phyloP scores from a whole-genome alignment of 768 basidiomycete genomes.

The Pleurotus eryngii region DNA sequence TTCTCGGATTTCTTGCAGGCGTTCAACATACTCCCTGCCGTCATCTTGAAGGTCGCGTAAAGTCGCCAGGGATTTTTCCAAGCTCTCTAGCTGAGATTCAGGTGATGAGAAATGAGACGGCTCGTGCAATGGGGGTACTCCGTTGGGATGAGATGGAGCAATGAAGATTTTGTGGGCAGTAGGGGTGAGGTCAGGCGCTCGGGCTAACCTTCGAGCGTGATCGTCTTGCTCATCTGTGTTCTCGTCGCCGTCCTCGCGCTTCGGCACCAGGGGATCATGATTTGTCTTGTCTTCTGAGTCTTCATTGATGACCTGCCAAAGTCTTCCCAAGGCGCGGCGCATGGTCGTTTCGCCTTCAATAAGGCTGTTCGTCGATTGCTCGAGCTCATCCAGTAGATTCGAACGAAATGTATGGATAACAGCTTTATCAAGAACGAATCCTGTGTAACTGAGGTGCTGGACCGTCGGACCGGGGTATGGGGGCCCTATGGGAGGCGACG shows the following conservation, averaged over 20 bases:
- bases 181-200: conserved; percentile 66
- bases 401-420: conserved; percentile 84
- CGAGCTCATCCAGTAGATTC: conserved; percentile 71
- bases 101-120: conserved; percentile 62
- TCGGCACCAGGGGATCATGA: conserved; percentile 50
- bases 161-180: conserved; percentile 68
- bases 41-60: conserved; percentile 84
- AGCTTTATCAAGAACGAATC: conserved; percentile 83
- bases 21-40: conserved; percentile 81
- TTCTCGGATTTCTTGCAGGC: conserved; percentile 81
- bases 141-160: conserved; percentile 39
- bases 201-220: conserved; percentile 40
- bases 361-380: conserved; percentile 76
- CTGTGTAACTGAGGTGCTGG: conserved; percentile 74
- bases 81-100: conserved; percentile 61
- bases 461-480: conserved; percentile 69
- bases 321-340: conserved; percentile 68
- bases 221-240: conserved; percentile 41
- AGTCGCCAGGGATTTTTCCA: conserved; percentile 73
- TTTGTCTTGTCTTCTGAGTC: conserved; percentile 43
- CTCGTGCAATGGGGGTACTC: conserved; percentile 47
- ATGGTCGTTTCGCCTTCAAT: conserved; percentile 80
- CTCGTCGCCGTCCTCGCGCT: conserved; percentile 68
- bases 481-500: conserved; percentile 71
- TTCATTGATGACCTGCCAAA: conserved; percentile 82